Conservation (phyloP, 2,329 filamentous ascomycete species). For the Colletotrichum trifolii region DNA sequence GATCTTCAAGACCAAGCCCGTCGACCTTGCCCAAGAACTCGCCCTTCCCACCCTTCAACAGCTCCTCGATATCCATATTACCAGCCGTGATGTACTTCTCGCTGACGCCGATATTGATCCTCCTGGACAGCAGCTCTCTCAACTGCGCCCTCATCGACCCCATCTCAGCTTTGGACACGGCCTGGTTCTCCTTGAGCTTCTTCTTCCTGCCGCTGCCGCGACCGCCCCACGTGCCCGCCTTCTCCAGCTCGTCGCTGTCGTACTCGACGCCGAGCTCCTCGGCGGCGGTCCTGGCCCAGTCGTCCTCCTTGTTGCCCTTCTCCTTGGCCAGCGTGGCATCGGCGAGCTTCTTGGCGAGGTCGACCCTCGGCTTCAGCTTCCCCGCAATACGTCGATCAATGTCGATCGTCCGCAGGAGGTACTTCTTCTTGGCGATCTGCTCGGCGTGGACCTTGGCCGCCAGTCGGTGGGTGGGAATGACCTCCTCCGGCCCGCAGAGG, state of each 20-base stretch:
- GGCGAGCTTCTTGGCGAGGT: slow-evolving; percentile 86
- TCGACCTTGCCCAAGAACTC: slow-evolving; percentile 71
- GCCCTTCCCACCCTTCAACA: slow-evolving; percentile 72
- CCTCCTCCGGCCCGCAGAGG: slow-evolving; percentile 92
- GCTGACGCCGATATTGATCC: slow-evolving; percentile 89
- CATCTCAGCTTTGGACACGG: slow-evolving; percentile 79
- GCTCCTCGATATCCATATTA: slow-evolving; percentile 81
- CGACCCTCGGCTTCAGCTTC: slow-evolving; percentile 80
- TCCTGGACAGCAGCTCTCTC: slow-evolving; percentile 73
- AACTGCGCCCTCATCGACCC: slow-evolving; percentile 77
- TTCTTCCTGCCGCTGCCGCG: slow-evolving; percentile 78
- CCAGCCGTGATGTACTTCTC: slow-evolving; percentile 88
- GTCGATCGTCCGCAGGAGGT: slow-evolving; percentile 82
- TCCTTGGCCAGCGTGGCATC: slow-evolving; percentile 88
- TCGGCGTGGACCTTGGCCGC: slow-evolving; percentile 87
- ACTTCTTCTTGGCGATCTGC: slow-evolving; percentile 59
- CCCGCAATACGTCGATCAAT: slow-evolving; percentile 83
- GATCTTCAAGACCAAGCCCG: slow-evolving; percentile 52
- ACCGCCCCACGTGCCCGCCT: slow-evolving; percentile 70
- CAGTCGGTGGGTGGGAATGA: slow-evolving; percentile 82
- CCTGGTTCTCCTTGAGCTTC: slow-evolving; percentile 77
- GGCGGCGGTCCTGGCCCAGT: slow-evolving; percentile 85
- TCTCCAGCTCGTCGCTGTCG: slow-evolving; percentile 86
- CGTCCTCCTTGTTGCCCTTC: slow-evolving; percentile 84
- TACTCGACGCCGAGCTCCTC: slow-evolving; percentile 96